Base-by-base conservation (phyloP, 2,329 filamentous ascomycete genomes). In the Lachnellula cervina region DNA sequence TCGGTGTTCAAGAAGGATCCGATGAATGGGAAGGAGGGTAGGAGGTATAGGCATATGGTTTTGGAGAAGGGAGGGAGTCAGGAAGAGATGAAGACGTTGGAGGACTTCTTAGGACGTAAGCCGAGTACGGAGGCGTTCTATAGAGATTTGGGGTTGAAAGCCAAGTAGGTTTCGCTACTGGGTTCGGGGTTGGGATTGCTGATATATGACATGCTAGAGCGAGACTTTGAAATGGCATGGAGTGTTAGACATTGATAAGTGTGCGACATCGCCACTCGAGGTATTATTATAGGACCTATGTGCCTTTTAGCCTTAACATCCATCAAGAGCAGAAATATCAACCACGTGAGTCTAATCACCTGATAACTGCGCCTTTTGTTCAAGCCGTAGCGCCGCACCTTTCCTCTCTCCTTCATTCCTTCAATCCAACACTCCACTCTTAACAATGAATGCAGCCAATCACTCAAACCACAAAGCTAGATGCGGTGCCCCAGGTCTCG, bases 51-150 rank as follows among this genome's bases (percentile, higher is more conserved):
- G 52, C 86, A 90, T 71, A 88, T 83, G 0, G 88, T 94, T 21
- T 76, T 94, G 4, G 87, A 92, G 74, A 83, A 82, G 61, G 89
- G 89, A 38, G 89, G 89, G 0, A 86, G 82, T 63, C 85, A 87
- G 70, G 88, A 92, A 63, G 89, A 93, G 76, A 90, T 93, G 87
- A 77, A 83, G 60, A 88, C 87, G 11, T 72, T 94, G 55, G 84
- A 87, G 74, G 84, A 90, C 63, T 94, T 93, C 73, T 70, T 94
- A 56, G 88, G 89, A 6, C 76, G 89, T 62, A 83, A 87, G 73
- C 89, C 89, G 0, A 90, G 81, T 69, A 85, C 82, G 0, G 88
- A 93, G 68, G 83, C 89, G 1, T 94, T 94, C 68, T 93, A 92
- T 72, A 80, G 82, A 71, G 89, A 93, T 69, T 74, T 94, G 50